These are phyloP conservation scores for Yamadazyma diddensiae DNA, from an alignment of 1,139 yeast species.

Conservation along the genomic window DNA sequence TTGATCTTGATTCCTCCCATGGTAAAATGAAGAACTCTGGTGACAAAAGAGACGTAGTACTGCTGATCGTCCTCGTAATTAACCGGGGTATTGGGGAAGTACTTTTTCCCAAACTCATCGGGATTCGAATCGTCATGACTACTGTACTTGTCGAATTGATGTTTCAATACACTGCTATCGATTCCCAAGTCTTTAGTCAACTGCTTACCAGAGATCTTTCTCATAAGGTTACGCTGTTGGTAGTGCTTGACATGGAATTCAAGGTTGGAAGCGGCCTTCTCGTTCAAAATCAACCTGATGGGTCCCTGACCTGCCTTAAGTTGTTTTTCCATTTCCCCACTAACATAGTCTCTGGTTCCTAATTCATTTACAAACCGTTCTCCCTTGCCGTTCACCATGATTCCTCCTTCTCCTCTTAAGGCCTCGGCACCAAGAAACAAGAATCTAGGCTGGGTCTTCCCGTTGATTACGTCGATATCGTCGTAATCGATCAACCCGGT, in stretches of 20 bases:
- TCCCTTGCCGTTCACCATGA: conserved; percentile 60
- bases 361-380: conserved; percentile 71
- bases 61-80: conserved; percentile 24
- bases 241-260: conserved; percentile 65
- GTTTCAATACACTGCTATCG: conserved; percentile 24
- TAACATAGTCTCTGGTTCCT: conserved; percentile 66
- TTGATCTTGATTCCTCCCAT: conserved; percentile 83
- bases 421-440: conserved; percentile 79
- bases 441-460: conserved; percentile 44
- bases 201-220: conserved; percentile 47
- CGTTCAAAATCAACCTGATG: conserved; percentile 47
- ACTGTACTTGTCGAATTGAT: conserved; percentile 43
- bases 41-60: conserved; percentile 54
- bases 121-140: conserved; percentile 42
- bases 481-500: conserved; percentile 73
- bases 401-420: conserved; percentile 74
- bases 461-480: conserved; percentile 46
- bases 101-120: conserved; percentile 51
- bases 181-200: conserved; percentile 46
- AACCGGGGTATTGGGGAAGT: conserved; percentile 50
- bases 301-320: conserved; percentile 47
- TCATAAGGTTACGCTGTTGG: conserved; percentile 62
- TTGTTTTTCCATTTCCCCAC: conserved; percentile 55
- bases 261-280: conserved; percentile 41
- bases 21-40: conserved; percentile 81